phyloP scores from a whole-genome alignment of 352 stramenopile genomes.

The Elongisporangium undulatum region DNA sequence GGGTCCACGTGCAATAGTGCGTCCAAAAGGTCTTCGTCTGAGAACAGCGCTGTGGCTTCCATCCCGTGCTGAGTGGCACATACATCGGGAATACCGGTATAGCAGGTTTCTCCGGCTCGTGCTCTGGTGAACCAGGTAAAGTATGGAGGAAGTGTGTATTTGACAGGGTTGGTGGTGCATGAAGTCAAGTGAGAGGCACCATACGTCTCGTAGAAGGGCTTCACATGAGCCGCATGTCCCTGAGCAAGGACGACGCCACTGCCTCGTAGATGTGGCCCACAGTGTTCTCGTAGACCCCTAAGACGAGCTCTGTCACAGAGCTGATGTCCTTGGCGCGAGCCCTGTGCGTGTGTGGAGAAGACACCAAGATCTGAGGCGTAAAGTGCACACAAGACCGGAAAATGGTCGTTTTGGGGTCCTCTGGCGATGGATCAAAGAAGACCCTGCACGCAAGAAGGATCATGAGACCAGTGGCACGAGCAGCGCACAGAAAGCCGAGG shows the following conservation, averaged over 20 bases:
- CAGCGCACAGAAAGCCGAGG: background rate
- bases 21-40: slow-evolving; percentile 43
- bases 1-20: slow-evolving; percentile 25
- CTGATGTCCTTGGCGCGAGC: slow-evolving; percentile 29
- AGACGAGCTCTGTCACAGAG: slow-evolving; percentile 25
- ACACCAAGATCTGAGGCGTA: slow-evolving; percentile 19
- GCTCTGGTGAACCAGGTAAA: too few species aligned
- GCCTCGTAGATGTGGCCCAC: slow-evolving; percentile 29
- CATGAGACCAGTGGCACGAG: background rate
- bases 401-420: slow-evolving; percentile 37
- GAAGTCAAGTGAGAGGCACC: too few species aligned
- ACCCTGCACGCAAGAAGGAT: slow-evolving; percentile 16
- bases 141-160: too few species aligned
- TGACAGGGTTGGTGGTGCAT: too few species aligned
- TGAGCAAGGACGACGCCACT: slow-evolving; percentile 18
- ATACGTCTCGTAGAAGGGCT: too few species aligned
- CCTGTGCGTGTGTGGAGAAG: slow-evolving; percentile 10
- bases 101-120: too few species aligned
- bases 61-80: too few species aligned
- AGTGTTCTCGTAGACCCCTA: slow-evolving; percentile 32
- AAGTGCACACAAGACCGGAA: slow-evolving; percentile 45
- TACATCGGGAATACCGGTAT: too few species aligned
- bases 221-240: too few species aligned
- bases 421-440: slow-evolving; percentile 34
- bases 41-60: slow-evolving; percentile 33